phyloP scores from a whole-genome alignment of 2,329 filamentous ascomycete species.

The Lasiodiplodia gonubiensis region DNA sequence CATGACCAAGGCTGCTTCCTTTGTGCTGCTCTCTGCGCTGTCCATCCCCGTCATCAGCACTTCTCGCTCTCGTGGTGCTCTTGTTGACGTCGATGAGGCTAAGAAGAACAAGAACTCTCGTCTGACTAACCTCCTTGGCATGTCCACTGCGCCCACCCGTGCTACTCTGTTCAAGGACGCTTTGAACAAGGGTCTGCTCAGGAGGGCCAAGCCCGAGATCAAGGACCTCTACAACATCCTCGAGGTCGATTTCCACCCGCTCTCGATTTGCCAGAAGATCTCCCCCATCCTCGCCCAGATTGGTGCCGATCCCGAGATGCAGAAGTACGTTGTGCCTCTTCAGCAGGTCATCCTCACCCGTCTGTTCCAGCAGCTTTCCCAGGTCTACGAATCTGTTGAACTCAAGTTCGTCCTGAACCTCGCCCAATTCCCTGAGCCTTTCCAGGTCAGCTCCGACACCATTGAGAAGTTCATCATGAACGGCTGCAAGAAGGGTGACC shows the following conservation, averaged over 20 bases:
- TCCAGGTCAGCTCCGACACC: constrained; percentile 85
- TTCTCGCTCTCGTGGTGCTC: constrained; percentile 89
- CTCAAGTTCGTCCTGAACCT: constrained; percentile 91
- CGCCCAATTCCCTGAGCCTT: constrained; percentile 94
- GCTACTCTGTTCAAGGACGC: constrained; percentile 93
- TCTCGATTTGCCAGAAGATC: constrained; percentile 99
- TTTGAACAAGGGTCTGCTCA: constrained; percentile 90
- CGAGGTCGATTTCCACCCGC: constrained; percentile 97
- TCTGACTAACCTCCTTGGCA: constrained; percentile 92
- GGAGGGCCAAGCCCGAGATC: constrained; percentile 92
- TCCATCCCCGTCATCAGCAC: constrained; percentile 99
- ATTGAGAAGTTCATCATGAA: constrained; percentile 99
- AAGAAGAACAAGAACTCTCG: constrained; percentile 99
- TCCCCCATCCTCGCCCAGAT: constrained; percentile 95
- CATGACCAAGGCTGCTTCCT: constrained; percentile 91
- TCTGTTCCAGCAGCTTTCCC: constrained; percentile 97
- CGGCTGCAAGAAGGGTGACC: constrained; percentile 98
- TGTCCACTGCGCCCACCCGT: constrained; percentile 87
- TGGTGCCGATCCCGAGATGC: constrained; percentile 91
- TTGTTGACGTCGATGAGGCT: constrained; percentile 95
- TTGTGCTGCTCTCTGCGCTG: constrained; percentile 90
- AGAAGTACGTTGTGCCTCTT: constrained; percentile 92
- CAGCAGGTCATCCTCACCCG: constrained; percentile 98
- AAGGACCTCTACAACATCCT: constrained; percentile 97
- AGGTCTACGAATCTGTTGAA: constrained; percentile 98